phyloP scores from a whole-genome alignment of 768 basidiomycete genomes.

The Leccinum aurantiacum region DNA sequence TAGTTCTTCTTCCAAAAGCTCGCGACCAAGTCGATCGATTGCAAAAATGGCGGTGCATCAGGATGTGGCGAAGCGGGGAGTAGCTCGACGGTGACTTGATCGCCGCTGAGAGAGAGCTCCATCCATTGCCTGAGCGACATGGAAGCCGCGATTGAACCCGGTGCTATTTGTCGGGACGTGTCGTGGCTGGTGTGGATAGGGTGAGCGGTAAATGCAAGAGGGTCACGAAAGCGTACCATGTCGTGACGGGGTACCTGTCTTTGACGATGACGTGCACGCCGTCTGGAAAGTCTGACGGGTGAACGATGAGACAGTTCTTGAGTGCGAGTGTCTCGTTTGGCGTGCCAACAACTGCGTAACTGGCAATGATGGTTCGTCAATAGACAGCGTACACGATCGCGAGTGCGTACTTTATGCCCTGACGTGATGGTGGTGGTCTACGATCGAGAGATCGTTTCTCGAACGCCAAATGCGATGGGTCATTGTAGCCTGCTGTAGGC shows the following conservation, averaged over 20 bases:
- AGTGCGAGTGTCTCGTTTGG: slow-evolving; percentile 72
- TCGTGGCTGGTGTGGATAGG: slow-evolving; percentile 59
- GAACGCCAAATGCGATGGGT: slow-evolving; percentile 48
- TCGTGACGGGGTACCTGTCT: slow-evolving; percentile 66
- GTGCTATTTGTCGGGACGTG: slow-evolving; percentile 65
- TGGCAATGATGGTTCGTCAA: slow-evolving; percentile 20
- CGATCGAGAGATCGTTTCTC: slow-evolving; percentile 50
- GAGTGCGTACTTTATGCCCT: slow-evolving; percentile 25
- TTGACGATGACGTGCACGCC: slow-evolving; percentile 80
- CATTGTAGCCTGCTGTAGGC: slow-evolving; percentile 50
- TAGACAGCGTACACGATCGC: neutral
- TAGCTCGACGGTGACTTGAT: slow-evolving; percentile 68
- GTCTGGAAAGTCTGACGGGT: slow-evolving; percentile 71
- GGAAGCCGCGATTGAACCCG: slow-evolving; percentile 75
- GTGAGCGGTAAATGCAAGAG: slow-evolving; percentile 27
- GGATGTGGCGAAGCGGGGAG: slow-evolving; percentile 50
- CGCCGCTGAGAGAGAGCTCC: slow-evolving; percentile 75
- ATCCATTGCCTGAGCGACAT: slow-evolving; percentile 87
- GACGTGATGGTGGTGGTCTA: slow-evolving; percentile 37
- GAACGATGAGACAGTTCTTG: slow-evolving; percentile 78
- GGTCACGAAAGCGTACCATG: slow-evolving; percentile 51
- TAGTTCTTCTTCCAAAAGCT: slow-evolving; percentile 56
- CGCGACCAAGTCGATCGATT: slow-evolving; percentile 79
- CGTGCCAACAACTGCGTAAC: slow-evolving; percentile 57
- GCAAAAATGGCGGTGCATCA: slow-evolving; percentile 61